Percentiles rank a stretch among this genome's conserved stretches.
These are phyloP conservation scores for Bipolaris victoriae DNA, from an alignment of 2,329 filamentous ascomycete species.

Conservation along the genomic window DNA sequence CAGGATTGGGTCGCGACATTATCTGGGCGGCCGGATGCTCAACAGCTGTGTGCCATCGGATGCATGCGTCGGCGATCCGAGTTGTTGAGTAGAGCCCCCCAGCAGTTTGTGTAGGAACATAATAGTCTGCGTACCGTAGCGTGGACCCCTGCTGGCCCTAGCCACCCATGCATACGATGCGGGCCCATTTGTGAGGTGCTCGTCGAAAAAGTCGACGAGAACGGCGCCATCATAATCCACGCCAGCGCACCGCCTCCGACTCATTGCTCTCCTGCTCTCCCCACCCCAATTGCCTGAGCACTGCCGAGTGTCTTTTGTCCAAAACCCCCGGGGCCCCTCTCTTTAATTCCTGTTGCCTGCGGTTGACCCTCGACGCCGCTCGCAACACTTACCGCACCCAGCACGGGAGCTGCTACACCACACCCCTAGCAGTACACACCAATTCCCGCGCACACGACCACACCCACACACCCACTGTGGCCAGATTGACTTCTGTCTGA, in stretches of 20 bases:
- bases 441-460: constrained; percentile 35
- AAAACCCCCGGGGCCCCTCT: constrained; percentile 15
- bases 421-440: constrained; percentile 35
- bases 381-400: constrained; percentile 24
- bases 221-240: constrained; percentile 30
- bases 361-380: constrained; percentile 8
- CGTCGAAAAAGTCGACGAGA: constrained; percentile 36
- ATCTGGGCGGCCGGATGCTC: constrained; percentile 10
- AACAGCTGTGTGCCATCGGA: constrained; percentile 22
- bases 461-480: constrained; percentile 15
- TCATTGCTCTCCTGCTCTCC: constrained; percentile 26
- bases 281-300: constrained; percentile 28
- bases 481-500: constrained; percentile 47
- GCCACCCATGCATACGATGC: constrained; percentile 20
- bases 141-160: constrained; percentile 23
- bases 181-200: constrained; percentile 16
- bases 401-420: constrained; percentile 43
- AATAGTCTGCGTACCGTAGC: background rate
- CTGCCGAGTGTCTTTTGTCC: constrained; percentile 20
- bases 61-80: background rate
- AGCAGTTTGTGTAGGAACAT: constrained; percentile 11
- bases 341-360: constrained; percentile 24
- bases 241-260: constrained; percentile 28
- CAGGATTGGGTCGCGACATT: constrained; percentile 5
- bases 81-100: constrained; percentile 15